Evolutionary conservation across 345 rosid species (phyloP).

Genomic region (Hibiscus tridactylites): DNA sequence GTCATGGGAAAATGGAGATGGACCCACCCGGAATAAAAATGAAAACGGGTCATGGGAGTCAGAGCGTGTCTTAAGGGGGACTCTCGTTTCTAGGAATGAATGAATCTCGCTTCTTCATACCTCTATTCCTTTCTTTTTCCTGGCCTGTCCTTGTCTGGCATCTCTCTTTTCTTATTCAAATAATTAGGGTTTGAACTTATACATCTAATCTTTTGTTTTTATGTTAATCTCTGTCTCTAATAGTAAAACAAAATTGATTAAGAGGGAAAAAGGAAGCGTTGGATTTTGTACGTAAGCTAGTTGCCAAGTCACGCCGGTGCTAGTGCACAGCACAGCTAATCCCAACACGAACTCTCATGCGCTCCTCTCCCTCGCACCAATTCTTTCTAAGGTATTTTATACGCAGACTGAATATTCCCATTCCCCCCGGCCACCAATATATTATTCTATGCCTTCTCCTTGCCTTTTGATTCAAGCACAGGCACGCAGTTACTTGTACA

Average conservation of each 20-base stretch:
- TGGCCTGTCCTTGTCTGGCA: too few relatives aligned
- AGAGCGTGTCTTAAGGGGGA: constrained; percentile 50
- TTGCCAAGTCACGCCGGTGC: not conserved
- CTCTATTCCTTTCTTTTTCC: not conserved
- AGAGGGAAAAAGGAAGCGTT: constrained; percentile 39
- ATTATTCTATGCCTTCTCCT: too few relatives aligned
- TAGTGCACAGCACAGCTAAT: not conserved
- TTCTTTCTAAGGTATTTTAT: not conserved
- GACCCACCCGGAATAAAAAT: constrained; percentile 26
- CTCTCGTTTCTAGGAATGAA: constrained; percentile 28
- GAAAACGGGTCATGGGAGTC: constrained; percentile 27
- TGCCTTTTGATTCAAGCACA: too few relatives aligned
- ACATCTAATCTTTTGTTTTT: too few relatives aligned
- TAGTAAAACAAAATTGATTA: not conserved
- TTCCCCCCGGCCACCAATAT: too few relatives aligned
- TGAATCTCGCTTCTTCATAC: not conserved
- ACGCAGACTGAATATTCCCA: too few relatives aligned
- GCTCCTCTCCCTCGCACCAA: not conserved
- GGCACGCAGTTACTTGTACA: too few relatives aligned
- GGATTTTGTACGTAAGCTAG: constrained; percentile 25
- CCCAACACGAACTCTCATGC: constrained; percentile 1
- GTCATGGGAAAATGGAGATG: constrained; percentile 32
- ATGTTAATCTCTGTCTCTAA: too few relatives aligned
- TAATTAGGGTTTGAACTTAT: too few relatives aligned
- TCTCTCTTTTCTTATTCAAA: too few relatives aligned